Evolutionary conservation across 495 filamentous ascomycete species (phyloP), one percentile per base, ranked within the genome.

Genomic region (Annulohypoxylon moriforme): DNA sequence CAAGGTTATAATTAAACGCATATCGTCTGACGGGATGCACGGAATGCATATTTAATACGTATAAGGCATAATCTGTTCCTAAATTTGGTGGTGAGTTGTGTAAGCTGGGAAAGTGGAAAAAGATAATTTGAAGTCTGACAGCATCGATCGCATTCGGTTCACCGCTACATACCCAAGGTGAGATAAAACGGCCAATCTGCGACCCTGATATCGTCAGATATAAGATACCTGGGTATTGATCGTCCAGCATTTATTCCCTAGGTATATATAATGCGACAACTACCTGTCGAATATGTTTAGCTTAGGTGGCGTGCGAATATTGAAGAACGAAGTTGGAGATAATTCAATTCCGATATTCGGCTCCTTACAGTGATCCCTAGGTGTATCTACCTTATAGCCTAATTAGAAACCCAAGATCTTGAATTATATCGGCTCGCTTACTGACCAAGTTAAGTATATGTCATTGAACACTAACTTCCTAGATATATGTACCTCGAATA

Each of bases 21-120:
- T 58, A 40, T 58, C 27, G 29, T 40, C 53, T 47, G 40, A 49
- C 52, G 25, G 40, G 27, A 57, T 58, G 62, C 29, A 55, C 27
- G 24, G 20, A 33, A 13, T 47, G 38, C 58, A 18, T 60, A 27
- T 61, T 46, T 31, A 13, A 60, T 60, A 40, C 38, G 1, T 24
- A 24, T 47, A 22, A 58, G 53, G 63, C 60, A 42, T 27, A 64
- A 16, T 36, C 44, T 18, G 18, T 11, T 33, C 13, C 16, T 38
- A 33, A 33, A 53, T n/a, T 29, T 40, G 60, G 4, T 27, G 29
- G 33, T 14, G 29, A 46, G 29, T 29, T 46, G n/a, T 49, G 44
- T 27, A 52, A 62, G 47, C 47, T 31, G 24, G 13, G 50, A 7
- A 53, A 55, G 49, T 53, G 22, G 60, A 55, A 53, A 64, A 53